These are phyloP conservation scores for Fistulifera solaris DNA, from an alignment of 108 stramenopile species.

Conservation along the genomic window DNA sequence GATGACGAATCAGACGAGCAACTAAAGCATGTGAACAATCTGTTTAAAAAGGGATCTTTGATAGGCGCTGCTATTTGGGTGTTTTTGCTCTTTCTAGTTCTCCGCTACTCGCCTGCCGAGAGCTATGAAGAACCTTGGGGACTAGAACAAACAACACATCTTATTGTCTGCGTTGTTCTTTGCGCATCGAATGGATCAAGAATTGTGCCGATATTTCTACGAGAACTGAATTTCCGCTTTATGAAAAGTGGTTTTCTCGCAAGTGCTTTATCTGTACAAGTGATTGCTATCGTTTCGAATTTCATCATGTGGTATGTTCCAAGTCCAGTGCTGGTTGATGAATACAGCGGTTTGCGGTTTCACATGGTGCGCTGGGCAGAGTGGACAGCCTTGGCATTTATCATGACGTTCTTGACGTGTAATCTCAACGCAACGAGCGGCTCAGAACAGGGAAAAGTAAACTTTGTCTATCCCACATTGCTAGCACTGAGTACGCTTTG, in stretches of 20 bases:
- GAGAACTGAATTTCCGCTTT: slow-evolving; percentile 8
- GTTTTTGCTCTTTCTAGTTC: slow-evolving; percentile 2
- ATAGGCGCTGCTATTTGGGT: neutral
- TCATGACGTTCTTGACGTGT: slow-evolving; percentile 46
- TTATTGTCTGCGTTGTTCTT: neutral
- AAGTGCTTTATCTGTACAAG: slow-evolving; percentile 37
- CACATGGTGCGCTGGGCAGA: slow-evolving; percentile 53
- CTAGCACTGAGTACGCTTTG: slow-evolving; percentile 22
- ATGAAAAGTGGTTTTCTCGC: slow-evolving; percentile 26
- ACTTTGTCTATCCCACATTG: slow-evolving; percentile 2
- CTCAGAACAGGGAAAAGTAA: slow-evolving; percentile 10
- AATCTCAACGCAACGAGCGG: slow-evolving; percentile 18
- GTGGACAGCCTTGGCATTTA: slow-evolving; percentile 45
- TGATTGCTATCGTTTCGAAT: slow-evolving; percentile 27
- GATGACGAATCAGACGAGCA: too few species aligned
- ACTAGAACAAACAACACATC: neutral
- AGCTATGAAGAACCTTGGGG: slow-evolving; percentile 1
- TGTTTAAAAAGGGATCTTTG: neutral
- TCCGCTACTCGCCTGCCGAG: slow-evolving; percentile 3
- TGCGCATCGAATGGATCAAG: neutral
- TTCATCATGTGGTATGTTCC: slow-evolving; percentile 28
- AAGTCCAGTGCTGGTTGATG: slow-evolving; percentile 36
- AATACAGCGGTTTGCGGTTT: slow-evolving; percentile 22
- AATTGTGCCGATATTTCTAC: neutral
- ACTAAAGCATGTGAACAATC: neutral